Conservation (phyloP, 202 grass and related monocot genomes). For the Carex arenaria region DNA sequence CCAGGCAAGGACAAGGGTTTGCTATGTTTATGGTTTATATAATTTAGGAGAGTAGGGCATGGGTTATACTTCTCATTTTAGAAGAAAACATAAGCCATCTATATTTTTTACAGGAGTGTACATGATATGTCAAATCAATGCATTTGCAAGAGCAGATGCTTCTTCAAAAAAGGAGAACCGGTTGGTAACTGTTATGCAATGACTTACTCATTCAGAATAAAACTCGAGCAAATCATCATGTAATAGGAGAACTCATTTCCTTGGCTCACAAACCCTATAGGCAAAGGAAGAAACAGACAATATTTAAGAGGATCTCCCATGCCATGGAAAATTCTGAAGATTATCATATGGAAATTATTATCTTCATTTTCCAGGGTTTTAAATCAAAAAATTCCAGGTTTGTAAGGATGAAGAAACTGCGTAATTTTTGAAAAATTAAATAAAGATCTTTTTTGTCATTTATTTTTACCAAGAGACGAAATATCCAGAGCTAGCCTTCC, state of each 20-base stretch:
- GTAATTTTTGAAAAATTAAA: not conserved
- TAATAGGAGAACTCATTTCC: conserved; percentile 99
- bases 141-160: not conserved
- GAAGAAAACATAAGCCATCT: not conserved
- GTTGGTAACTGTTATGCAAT: not conserved
- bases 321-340: not conserved
- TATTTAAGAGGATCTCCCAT: not conserved
- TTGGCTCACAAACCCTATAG: conserved; percentile 89
- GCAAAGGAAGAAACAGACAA: conserved; percentile 11
- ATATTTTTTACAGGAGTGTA: not conserved
- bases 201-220: conserved; percentile 93
- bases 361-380: not conserved
- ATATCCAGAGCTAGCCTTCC: conserved; percentile 93
- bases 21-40: not conserved
- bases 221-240: conserved; percentile 98
- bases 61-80: not conserved
- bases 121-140: not conserved
- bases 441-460: conserved; percentile 4
- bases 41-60: not conserved
- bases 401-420: not conserved
- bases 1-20: not conserved
- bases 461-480: conserved; percentile 69
- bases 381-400: not conserved
- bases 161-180: conserved; percentile 5
- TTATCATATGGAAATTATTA: not conserved